A percentile compares a stretch with the other conserved stretches of the same genome.
Conservation (phyloP, 371 early-diverging fungal genomes). For the Mortierella sp. region DNA sequence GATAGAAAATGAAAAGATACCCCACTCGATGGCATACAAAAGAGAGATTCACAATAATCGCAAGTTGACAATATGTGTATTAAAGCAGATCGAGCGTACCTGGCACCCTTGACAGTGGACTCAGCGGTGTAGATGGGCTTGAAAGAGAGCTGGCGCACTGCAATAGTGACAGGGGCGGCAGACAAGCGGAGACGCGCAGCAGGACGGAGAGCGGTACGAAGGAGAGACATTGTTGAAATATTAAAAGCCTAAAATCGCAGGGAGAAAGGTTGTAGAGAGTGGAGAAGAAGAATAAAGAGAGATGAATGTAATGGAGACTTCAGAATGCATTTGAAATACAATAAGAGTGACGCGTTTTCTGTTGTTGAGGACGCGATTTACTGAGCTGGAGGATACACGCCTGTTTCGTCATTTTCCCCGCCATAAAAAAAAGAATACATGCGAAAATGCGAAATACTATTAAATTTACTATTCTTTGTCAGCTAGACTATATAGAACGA, state of each 20-base stretch:
- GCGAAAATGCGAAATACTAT: no score
- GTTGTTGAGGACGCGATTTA: no score
- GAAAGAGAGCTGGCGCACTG: slow-evolving; percentile 54
- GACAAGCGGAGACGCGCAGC: slow-evolving; percentile 37
- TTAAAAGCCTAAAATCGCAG: not conserved
- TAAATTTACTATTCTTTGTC: no score
- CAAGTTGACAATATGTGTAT: not conserved
- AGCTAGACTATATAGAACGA: no score
- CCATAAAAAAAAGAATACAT: no score
- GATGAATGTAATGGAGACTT: not conserved
- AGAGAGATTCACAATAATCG: not conserved
- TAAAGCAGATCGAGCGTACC: slow-evolving; percentile 17
- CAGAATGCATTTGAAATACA: not conserved
- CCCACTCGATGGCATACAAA: no score
- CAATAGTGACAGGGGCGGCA: slow-evolving; percentile 38
- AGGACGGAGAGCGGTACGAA: slow-evolving; percentile 35
- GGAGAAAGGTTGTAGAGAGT: slow-evolving; percentile 1
- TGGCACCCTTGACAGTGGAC: slow-evolving; percentile 60
- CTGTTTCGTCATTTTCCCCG: no score
- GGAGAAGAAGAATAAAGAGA: not conserved
- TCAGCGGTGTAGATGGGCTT: slow-evolving; percentile 66
- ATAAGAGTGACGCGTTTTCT: not conserved
- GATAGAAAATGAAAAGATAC: not conserved
- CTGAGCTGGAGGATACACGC: no score
- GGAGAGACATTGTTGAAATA: slow-evolving; percentile 33